Evolutionary conservation across 202 grass and related monocot genomes (phyloP).

Genomic region (Saccharum hybrid): DNA sequence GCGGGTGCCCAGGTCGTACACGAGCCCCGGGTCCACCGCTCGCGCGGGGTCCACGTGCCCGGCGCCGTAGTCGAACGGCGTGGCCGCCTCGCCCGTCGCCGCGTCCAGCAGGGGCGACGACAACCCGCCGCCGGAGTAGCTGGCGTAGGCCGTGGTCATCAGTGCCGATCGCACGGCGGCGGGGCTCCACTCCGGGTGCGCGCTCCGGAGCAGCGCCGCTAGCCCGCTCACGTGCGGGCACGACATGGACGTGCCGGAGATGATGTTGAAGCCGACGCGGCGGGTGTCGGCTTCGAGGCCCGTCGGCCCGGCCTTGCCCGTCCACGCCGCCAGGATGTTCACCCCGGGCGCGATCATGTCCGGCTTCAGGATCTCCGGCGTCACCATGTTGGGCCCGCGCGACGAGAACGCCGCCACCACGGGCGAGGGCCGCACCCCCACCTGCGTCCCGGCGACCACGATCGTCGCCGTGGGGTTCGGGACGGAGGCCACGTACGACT

Average conservation of each 20-base stretch:
- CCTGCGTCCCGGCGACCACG: slow-evolving; percentile 72
- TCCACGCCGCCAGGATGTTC: slow-evolving; percentile 93
- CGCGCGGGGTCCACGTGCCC: slow-evolving; percentile 70
- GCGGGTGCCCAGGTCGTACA: slow-evolving; percentile 60
- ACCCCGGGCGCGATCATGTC: slow-evolving; percentile 83
- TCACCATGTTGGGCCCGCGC: slow-evolving; percentile 77
- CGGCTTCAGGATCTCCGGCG: slow-evolving; percentile 80
- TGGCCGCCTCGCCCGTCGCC: slow-evolving; percentile 61
- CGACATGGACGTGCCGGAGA: slow-evolving; percentile 95
- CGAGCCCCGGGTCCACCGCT: slow-evolving; percentile 73
- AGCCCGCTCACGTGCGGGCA: slow-evolving; percentile 91
- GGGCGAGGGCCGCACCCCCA: slow-evolving; percentile 63
- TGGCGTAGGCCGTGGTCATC: slow-evolving; percentile 90
- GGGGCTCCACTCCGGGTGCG: slow-evolving; percentile 84
- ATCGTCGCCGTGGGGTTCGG: slow-evolving; percentile 64
- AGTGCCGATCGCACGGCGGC: slow-evolving; percentile 88
- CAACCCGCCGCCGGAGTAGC: slow-evolving; percentile 31
- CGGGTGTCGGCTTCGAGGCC: slow-evolving; percentile 62
- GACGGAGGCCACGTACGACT: slow-evolving; percentile 51
- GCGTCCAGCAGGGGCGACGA: slow-evolving; percentile 53
- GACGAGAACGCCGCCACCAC: slow-evolving; percentile 86
- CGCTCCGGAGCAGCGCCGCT: slow-evolving; percentile 61
- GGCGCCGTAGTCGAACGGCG: slow-evolving; percentile 85
- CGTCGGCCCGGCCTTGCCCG: slow-evolving; percentile 65
- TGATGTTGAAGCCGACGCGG: slow-evolving; percentile 73